These are phyloP conservation scores for Citrus unshiu DNA, from an alignment of 345 rosid genomes.

Conservation along the genomic window DNA sequence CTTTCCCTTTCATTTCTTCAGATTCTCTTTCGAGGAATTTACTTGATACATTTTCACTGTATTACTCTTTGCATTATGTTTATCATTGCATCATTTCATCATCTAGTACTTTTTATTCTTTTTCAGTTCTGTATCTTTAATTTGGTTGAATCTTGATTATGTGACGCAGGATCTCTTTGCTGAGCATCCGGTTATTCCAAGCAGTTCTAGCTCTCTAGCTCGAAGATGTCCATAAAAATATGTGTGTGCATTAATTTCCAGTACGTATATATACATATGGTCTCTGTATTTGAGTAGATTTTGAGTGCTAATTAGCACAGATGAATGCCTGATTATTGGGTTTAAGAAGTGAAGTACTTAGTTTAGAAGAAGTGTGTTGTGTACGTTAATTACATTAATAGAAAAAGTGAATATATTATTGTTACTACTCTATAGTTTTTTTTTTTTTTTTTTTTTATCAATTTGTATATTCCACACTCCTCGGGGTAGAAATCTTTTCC, in stretches of 20 bases:
- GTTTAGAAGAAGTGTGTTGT: too few relatives aligned
- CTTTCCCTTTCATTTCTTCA: slow-evolving; percentile 12
- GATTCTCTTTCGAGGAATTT: neutral
- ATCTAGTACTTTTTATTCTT: neutral
- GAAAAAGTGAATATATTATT: neutral
- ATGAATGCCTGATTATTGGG: neutral
- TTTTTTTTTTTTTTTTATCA: neutral
- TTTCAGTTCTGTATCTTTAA: neutral
- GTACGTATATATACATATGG: neutral
- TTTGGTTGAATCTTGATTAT: neutral
- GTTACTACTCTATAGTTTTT: neutral
- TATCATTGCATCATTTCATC: neutral
- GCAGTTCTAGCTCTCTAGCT: neutral
- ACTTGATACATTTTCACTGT: neutral
- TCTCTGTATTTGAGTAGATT: neutral
- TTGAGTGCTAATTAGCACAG: neutral
- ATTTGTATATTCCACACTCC: neutral
- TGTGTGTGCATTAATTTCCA: neutral
- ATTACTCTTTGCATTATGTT: neutral
- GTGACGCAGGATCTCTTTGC: neutral
- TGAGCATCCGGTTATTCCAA: neutral
- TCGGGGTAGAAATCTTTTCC: too few relatives aligned
- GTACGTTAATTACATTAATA: too few relatives aligned
- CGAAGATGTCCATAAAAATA: neutral
- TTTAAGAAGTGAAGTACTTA: too few relatives aligned